Base-by-base conservation (phyloP, 2,329 filamentous ascomycete genomes). In the Fusarium miscanthi region DNA sequence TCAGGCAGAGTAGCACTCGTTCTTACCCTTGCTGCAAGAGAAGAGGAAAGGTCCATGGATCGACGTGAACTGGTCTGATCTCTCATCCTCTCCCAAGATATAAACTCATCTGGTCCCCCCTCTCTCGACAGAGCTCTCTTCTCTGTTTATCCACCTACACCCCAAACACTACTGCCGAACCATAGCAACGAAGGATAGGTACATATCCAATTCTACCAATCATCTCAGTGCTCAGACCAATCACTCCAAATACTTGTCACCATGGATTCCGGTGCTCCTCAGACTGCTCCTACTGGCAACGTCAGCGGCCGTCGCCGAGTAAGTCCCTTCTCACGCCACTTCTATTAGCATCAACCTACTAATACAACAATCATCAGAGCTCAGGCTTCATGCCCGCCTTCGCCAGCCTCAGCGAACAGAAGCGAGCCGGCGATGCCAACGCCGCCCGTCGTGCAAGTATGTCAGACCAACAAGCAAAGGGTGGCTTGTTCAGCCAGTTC, bases 381-480 rank as follows among this genome's bases (percentile, higher is more conserved):
- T 87, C 85, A 12, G 81, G 84, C 51, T 83, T 85, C 52, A 81
- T 86, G 74, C 82, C 82, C 30, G 77, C 80, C 57, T 90, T 89
- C 78, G 84, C 87, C 8, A 81, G 84, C 17, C 84, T 90, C 4
- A 81, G 84, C 51, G 83, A 85, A 68, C 84, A 87, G 63, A 89
- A 88, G 80, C 85, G 87, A 56, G 77, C 84, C 59, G 79, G 80
- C 25, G 81, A 80, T 51, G 82, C 85, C 63, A 84, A 85, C 30
- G 73, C 64, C 5, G 84, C 85, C n/a, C 85, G 88, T 19, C 86
- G 88, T 10, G 84, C 87, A 76, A 89, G 87, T 75, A 81, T 90
- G 73, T 83, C 82, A 35, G 88, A 90, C 63, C 88, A 90, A 77
- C 83, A 84, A 65, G 82, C 82, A 19, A 79, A 82, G 54, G 77